phyloP scores from a whole-genome alignment of 179 eudicot genomes.

The Patellifolia procumbens region DNA sequence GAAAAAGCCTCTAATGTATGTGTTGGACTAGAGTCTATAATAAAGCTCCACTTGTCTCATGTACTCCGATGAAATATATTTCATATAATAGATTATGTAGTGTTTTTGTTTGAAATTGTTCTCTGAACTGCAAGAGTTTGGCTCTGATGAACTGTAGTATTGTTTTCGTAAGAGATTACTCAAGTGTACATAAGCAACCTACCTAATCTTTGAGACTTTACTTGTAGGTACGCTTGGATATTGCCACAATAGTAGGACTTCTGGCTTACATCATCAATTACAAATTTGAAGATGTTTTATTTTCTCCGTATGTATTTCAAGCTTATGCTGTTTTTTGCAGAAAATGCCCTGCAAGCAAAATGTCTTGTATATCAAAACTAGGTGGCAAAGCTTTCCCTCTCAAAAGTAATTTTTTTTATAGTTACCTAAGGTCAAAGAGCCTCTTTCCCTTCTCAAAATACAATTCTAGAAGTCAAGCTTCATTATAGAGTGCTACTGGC shows the following conservation, averaged over 20 bases:
- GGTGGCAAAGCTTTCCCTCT: background rate
- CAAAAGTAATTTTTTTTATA: background rate
- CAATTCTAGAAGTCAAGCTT: background rate
- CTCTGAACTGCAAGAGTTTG: background rate
- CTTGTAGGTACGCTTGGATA: slow-evolving; percentile 90
- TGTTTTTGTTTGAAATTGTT: background rate
- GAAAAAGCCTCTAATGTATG: too few relatives aligned
- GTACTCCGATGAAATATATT: background rate
- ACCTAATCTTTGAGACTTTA: slow-evolving; percentile 21
- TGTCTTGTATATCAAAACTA: background rate
- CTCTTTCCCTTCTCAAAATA: background rate
- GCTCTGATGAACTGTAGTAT: background rate
- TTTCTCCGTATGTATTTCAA: slow-evolving; percentile 75
- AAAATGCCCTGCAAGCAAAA: background rate
- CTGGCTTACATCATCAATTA: slow-evolving; percentile 85
- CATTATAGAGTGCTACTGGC: background rate
- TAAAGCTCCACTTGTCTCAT: background rate
- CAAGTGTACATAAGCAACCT: background rate
- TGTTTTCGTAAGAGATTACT: background rate
- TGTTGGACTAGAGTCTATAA: background rate
- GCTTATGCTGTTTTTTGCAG: background rate
- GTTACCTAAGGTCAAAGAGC: background rate
- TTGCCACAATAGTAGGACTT: slow-evolving; percentile 79
- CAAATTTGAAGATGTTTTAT: slow-evolving; percentile 70
- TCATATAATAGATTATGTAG: background rate